These are phyloP conservation scores for Paecilomyces variotii DNA, from an alignment of 2,329 filamentous ascomycete genomes.

Conservation along the genomic window DNA sequence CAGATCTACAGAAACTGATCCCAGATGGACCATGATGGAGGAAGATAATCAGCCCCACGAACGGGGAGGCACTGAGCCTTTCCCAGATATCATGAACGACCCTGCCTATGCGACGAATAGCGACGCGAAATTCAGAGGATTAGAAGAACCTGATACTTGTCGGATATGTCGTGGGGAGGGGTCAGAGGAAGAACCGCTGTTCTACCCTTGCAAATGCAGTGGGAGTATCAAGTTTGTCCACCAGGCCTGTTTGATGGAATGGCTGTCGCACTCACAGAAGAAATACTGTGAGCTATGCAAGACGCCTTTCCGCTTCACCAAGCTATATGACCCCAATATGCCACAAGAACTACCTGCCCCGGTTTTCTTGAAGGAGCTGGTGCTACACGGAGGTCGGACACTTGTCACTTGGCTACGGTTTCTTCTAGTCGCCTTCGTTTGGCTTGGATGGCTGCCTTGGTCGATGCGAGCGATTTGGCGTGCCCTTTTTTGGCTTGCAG, in stretches of 20 bases:
- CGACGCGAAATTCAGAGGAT: conserved; percentile 26
- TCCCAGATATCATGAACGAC: conserved; percentile 52
- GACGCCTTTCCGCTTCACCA: conserved; percentile 95
- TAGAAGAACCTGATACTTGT: conserved; percentile 70
- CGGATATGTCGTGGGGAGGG: conserved; percentile 92
- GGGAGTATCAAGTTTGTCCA: conserved; percentile 98
- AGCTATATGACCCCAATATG: conserved; percentile 93
- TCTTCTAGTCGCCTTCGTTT: conserved; percentile 71
- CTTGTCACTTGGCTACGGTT: conserved; percentile 71
- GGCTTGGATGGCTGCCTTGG: conserved; percentile 83
- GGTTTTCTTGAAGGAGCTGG: conserved; percentile 72
- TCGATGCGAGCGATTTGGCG: conserved; percentile 89
- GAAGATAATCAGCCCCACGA: conserved; percentile 14
- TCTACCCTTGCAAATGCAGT: conserved; percentile 97
- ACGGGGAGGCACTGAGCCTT: conserved; percentile 12
- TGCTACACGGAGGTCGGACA: conserved; percentile 63
- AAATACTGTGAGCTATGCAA: conserved; percentile 99
- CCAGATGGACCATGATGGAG: conserved; percentile 19
- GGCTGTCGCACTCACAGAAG: conserved; percentile 97
- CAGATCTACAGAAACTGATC: neutral
- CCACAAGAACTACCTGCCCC: conserved; percentile 70
- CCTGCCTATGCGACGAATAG: conserved; percentile 40
- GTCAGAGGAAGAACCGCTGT: conserved; percentile 73
- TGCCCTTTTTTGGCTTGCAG: conserved; percentile 87
- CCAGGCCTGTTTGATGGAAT: conserved; percentile 97